These are phyloP conservation scores for Croton setiger DNA, from an alignment of 441 rosid species.

Conservation along the genomic window DNA sequence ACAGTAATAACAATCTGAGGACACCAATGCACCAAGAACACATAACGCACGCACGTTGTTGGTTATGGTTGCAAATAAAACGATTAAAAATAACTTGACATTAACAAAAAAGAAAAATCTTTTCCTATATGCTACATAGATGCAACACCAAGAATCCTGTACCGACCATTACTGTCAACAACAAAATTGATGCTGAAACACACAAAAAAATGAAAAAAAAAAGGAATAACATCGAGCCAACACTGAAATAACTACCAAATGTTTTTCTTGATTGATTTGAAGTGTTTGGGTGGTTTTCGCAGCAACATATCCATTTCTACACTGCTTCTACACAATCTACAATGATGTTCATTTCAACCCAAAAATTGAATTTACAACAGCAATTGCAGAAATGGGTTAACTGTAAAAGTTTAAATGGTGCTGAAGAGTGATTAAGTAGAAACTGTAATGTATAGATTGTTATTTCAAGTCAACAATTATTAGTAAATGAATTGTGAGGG, in stretches of 20 bases:
- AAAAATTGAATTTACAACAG: conserved; percentile 8
- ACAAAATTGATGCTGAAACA: background rate
- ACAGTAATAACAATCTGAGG: background rate
- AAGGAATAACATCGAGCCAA: no score
- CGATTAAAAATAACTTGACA: background rate
- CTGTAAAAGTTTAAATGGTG: background rate
- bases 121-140: background rate
- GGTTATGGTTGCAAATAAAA: background rate
- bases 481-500: no score
- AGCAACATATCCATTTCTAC: conserved; percentile 31
- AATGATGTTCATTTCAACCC: conserved; percentile 27
- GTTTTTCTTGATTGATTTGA: no score
- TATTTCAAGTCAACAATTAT: no score
- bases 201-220: background rate
- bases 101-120: no score
- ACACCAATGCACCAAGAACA: background rate
- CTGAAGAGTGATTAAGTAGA: no score
- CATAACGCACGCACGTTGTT: background rate
- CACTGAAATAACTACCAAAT: background rate
- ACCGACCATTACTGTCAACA: no score
- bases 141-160: background rate
- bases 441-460: no score
- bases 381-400: background rate
- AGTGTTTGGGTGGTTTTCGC: conserved; percentile 24
- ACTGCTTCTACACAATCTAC: conserved; percentile 40